A percentile compares a stretch with the other conserved stretches of the same genome.
Evolutionary conservation across 1,139 yeast genomes (phyloP).

Genomic region (Candida frijolesensis): DNA sequence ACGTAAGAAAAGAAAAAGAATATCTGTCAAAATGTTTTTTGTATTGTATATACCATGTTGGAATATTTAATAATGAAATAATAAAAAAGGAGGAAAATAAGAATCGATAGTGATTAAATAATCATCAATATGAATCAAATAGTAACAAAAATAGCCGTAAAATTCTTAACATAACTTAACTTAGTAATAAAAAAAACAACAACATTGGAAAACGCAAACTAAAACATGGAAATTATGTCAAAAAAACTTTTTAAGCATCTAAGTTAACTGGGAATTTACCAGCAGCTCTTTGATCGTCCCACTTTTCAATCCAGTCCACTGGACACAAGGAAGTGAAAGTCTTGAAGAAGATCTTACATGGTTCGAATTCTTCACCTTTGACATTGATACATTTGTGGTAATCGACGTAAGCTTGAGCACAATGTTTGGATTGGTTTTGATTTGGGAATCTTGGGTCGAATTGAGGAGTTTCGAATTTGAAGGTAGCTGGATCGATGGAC

Average conservation of each 20-base stretch:
- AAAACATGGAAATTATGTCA: neutral
- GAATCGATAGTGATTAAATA: neutral
- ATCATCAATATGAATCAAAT: neutral
- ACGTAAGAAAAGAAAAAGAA: neutral
- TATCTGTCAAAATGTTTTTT: neutral
- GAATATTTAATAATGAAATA: conserved; percentile 1
- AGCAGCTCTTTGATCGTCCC: conserved; percentile 91
- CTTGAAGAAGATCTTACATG: conserved; percentile 92
- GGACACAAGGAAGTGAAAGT: conserved; percentile 94
- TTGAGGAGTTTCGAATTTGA: conserved; percentile 76
- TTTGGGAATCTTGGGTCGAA: conserved; percentile 95
- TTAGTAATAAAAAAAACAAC: neutral
- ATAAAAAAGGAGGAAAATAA: neutral
- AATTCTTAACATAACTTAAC: neutral
- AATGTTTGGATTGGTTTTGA: conserved; percentile 96
- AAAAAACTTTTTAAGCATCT: conserved; percentile 20
- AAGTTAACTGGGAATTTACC: conserved; percentile 50
- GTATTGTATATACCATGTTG: conserved; percentile 1
- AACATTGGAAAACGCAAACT: neutral
- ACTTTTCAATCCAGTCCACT: conserved; percentile 85
- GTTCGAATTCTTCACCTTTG: conserved; percentile 98
- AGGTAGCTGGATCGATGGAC: conserved; percentile 51
- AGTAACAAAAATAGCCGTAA: neutral
- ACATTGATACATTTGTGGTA: conserved; percentile 96
- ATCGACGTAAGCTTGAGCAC: conserved; percentile 97